Base-by-base conservation (phyloP, 1,284 basidiomycete species). In the Fomitopsis pinicola region DNA sequence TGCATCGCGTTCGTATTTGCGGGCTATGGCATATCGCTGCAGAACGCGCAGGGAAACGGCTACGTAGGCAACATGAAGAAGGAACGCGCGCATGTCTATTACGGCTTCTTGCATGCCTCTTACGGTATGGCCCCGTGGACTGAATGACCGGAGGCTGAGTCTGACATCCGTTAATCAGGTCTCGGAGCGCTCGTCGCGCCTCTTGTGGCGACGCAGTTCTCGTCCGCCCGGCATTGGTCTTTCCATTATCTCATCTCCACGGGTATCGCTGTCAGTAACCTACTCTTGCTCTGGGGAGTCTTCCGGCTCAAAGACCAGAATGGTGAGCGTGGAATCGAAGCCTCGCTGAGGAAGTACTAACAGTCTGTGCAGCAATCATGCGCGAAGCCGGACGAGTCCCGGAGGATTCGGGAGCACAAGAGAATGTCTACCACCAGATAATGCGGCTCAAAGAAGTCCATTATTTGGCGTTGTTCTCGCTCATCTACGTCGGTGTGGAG, bases 401-500 rank as follows among this genome's bases (percentile, higher is more conserved):
- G 2, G 69, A 68, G 9, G 76, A 78, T 59, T 71, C 70, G 57
- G 72, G 73, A 28, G 73, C 68, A 38, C 53, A 30, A 1, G 59
- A 55, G 10, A 82, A 76, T 66, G 79, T 79, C 36, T 84, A 86
- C 74, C 75, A 76, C 33, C 81, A 86, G 66, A 86, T 89, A 42
- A 64, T 89, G 59, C 70, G 75, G n/a, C 74, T 80, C 35, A 78
- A 76, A 56, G 75, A 78, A 5, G 83, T 89, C 0, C 85, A 88
- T 65, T 71, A 82, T 35, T 72, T 89, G 15, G 83, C 87, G 0
- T 73, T 86, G 58, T 90, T 86, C 69, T 77, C 83, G 28, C 74
- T 87, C n/a, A 80, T 89, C 12, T 89, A 89, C 67, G 85, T 89
- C 46, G 87, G 87, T 5, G 78, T 85, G 0, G 86, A 89, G 66